These are phyloP conservation scores for Thymus mandschuricus DNA, from an alignment of 257 asterid genomes.

Conservation along the genomic window DNA sequence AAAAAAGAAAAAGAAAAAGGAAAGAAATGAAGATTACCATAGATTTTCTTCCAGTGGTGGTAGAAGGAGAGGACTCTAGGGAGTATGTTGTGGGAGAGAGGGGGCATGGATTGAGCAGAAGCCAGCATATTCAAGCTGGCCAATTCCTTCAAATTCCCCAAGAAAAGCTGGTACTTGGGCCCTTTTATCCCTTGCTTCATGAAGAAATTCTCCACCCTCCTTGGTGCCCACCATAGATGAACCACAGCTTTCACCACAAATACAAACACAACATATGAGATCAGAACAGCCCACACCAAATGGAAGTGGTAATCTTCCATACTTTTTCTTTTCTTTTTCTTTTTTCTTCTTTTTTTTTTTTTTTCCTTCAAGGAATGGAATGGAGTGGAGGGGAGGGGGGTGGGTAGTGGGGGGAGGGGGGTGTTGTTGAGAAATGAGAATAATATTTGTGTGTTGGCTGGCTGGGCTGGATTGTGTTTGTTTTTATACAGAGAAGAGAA, in stretches of 20 bases:
- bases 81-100: conserved; percentile 82
- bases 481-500: conserved; percentile 56
- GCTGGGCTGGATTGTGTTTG: conserved; percentile 53
- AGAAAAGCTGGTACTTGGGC: conserved; percentile 66
- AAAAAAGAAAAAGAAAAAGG: too few species aligned
- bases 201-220: conserved; percentile 60
- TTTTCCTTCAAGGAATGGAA: too few species aligned
- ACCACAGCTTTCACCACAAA: conserved; percentile 41
- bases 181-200: conserved; percentile 77
- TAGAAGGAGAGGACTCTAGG: conserved; percentile 92
- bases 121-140: conserved; percentile 56
- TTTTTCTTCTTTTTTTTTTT: too few species aligned
- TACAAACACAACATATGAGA: conserved; percentile 49
- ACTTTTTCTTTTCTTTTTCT: conserved; percentile 8
- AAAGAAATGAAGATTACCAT: conserved; percentile 50
- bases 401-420: not conserved
- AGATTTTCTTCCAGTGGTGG: conserved; percentile 85
- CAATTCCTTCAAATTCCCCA: conserved; percentile 86
- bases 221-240: conserved; percentile 79
- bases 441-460: conserved; percentile 23
- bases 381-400: not conserved
- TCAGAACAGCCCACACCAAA: conserved; percentile 43
- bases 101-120: conserved; percentile 65
- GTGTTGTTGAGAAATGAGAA: conserved; percentile 11
- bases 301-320: conserved; percentile 44